phyloP scores from a whole-genome alignment of 306 rosid species.

The Potentilla sterilis region DNA sequence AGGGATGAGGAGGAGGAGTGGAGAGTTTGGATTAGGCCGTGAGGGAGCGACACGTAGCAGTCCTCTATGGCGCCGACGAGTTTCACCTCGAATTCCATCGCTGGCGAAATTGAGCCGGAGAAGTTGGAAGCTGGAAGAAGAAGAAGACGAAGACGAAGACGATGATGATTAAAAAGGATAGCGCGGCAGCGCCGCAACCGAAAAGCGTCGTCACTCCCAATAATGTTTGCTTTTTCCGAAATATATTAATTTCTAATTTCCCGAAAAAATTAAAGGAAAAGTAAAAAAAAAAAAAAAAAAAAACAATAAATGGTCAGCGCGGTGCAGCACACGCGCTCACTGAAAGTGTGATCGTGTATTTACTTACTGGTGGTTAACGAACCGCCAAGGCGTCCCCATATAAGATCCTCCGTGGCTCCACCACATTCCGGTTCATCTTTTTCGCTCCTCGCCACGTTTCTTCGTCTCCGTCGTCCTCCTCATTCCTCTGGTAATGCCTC shows the following conservation, averaged over 20 bases:
- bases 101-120: background rate
- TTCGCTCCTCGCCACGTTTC: background rate
- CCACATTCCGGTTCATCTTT: background rate
- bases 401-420: background rate
- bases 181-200: background rate
- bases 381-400: background rate
- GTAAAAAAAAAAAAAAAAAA: no score
- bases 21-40: constrained; percentile 64
- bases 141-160: no score
- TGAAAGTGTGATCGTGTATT: no score
- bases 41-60: constrained; percentile 80
- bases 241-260: no score
- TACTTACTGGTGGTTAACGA: no score
- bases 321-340: no score
- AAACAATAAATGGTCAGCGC: no score
- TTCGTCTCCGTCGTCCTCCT: background rate
- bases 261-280: no score
- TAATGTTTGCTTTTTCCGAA: background rate
- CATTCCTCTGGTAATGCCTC: constrained; percentile 1
- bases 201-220: constrained; percentile 5
- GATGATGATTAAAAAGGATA: background rate
- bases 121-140: background rate
- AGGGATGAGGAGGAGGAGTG: constrained; percentile 50
- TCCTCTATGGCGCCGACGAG: constrained; percentile 53
- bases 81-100: constrained; percentile 55